Percentiles rank a stretch among this genome's conserved stretches.
Evolutionary conservation across 169 alveolate genomes (phyloP).

Genomic region (Plasmodium gonderi): DNA sequence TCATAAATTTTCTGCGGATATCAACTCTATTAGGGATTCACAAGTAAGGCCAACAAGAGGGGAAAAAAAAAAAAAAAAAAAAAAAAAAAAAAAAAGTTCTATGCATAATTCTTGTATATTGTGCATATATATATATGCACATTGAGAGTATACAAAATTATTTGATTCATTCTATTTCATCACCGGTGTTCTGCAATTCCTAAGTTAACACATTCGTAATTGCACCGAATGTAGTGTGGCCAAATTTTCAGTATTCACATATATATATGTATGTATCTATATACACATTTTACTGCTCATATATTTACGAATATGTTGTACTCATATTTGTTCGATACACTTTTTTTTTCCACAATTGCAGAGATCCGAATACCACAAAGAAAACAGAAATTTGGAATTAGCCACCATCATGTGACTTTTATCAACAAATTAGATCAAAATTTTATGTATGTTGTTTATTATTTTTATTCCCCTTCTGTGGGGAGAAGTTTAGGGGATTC

Average conservation of each 20-base stretch:
- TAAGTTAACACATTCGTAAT: too few species aligned
- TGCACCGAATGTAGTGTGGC: too few species aligned
- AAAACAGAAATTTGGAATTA: neutral
- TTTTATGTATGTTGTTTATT: too few species aligned
- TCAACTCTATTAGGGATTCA: neutral
- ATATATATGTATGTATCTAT: neutral
- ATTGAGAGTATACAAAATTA: neutral
- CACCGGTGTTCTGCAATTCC: too few species aligned
- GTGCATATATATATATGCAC: neutral
- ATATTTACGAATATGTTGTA: neutral
- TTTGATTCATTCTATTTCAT: too few species aligned
- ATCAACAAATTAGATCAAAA: too few species aligned
- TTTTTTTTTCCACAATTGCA: neutral
- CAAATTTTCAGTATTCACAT: too few species aligned
- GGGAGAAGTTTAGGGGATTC: too few species aligned
- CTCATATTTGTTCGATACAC: neutral
- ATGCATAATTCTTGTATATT: neutral
- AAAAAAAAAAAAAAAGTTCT: neutral
- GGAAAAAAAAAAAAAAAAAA: neutral
- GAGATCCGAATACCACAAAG: neutral
- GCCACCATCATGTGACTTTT: too few species aligned
- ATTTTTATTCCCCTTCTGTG: too few species aligned
- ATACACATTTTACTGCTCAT: neutral
- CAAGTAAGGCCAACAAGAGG: constrained; percentile 10
- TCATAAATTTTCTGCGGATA: constrained; percentile 10